phyloP scores from a whole-genome alignment of 2,329 filamentous ascomycete genomes.

The Microdochium nivale region DNA sequence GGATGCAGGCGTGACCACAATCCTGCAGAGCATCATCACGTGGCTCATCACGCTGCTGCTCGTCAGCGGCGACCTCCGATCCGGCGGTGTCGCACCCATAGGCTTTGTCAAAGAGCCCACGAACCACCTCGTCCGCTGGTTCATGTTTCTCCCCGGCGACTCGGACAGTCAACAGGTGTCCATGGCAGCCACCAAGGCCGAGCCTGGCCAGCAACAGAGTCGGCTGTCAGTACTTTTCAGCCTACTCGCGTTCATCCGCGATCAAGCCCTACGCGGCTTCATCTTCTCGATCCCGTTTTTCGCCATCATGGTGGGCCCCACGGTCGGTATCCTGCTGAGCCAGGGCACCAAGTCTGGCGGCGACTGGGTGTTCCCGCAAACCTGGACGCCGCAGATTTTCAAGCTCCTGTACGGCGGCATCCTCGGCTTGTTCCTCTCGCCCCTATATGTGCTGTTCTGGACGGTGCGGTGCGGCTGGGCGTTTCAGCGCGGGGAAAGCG shows the following conservation, averaged over 20 bases:
- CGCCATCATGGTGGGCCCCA: constrained; percentile 31
- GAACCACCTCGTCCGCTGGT: constrained; percentile 27
- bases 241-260: constrained; percentile 18
- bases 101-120: constrained; percentile 31
- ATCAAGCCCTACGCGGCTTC: constrained; percentile 25
- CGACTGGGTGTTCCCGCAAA: constrained; percentile 33
- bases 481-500: constrained; percentile 14
- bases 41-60: constrained; percentile 40
- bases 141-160: constrained; percentile 29
- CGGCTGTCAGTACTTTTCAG: neutral
- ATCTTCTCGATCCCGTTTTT: constrained; percentile 29
- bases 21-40: constrained; percentile 40
- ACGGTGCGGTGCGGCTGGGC: constrained; percentile 39
- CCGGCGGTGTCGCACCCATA: constrained; percentile 35
- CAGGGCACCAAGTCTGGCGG: constrained; percentile 24
- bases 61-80: constrained; percentile 37
- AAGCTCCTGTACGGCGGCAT: constrained; percentile 39
- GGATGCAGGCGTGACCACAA: constrained; percentile 41
- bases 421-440: constrained; percentile 36
- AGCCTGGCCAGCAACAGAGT: neutral
- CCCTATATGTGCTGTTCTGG: constrained; percentile 40
- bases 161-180: constrained; percentile 7
- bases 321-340: constrained; percentile 31
- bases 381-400: constrained; percentile 40
- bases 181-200: neutral